Base-by-base conservation (phyloP, 257 asterid genomes). In the Solanum habrochaites region DNA sequence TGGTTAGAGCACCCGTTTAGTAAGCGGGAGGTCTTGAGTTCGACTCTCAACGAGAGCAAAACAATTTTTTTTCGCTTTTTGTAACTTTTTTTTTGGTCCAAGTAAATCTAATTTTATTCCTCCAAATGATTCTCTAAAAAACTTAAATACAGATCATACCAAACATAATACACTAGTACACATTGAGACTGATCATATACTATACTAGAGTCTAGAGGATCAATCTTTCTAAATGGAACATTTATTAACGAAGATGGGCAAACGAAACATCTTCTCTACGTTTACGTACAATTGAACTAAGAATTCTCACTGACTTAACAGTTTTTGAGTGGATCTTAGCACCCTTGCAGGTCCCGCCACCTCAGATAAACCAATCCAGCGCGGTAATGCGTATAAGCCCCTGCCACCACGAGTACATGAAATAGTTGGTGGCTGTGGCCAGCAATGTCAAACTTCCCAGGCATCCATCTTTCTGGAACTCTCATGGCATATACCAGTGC, bases 1-100 rank as follows among this genome's bases (percentile, higher is more conserved):
- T 96, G 98, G 98, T 94, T 94, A 96, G 98, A 94, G 95, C 98
- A 95, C 97, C 97, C 93, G 96, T 94, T 94, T 95, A 95, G 97
- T 95, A 93, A 96, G 98, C 95, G 95, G 98, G 97, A 96, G 96
- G 98, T 96, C 98, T 91, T 94, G 95, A 93, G 98, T 94, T 94
- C 94, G 88, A 95, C 98, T 95, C 98, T 95, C 96, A 94, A 91
- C 90, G 89, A 91, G 91, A 90, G 95, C 94, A 91, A 10, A 62
- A 23, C 7, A 23, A 1, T 0, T 9, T 8, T 4, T 4, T 60
- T 8, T 0, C 10, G n/a, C 3, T 60, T 32, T 32, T 32, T 27
- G 27, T 6, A 21, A 21, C 13, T 21, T 2, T 9, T 49, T 49
- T 49, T 47, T 13, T 49, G 3, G 58, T 49, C 58, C 49, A 43